Evolutionary conservation across 1,284 basidiomycete genomes (phyloP), one percentile per base, ranked within the genome.

Genomic region (Ceratobasidium sp.): DNA sequence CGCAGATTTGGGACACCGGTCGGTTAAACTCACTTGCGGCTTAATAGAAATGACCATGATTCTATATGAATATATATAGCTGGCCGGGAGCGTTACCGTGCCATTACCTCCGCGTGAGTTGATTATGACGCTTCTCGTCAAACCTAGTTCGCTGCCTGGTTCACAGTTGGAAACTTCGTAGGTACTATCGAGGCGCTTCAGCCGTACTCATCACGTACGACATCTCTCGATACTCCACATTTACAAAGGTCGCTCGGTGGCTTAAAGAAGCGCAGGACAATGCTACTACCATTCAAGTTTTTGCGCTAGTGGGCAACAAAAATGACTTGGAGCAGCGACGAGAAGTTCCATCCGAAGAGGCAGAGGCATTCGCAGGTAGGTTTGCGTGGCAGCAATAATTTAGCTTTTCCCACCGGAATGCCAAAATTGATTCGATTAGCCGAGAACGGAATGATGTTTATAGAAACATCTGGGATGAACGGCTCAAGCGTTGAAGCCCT

Each of bases 1-100:
- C 96, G 31, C 96, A 99, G 82, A 98, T 99, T 76, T 99, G 96
- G 96, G 97, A 99, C 82, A 98, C 95, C 76, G 93, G 92, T 93
- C 71, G 73, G 85, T 80, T n/a, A 6, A n/a, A n/a, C 25, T 43
- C 34, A 15, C 17, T 3, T 32, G 25, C 25, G 35, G 42, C 10
- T 12, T 50, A 7, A 10, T 31, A 27, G 12, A 45, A 15, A 32
- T 8, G 38, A 45, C 15, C 13, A 31, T 40, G n/a, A 15, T 34
- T 29, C n/a, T 25, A 32, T 15, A 49, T 32, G 45, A 31, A 22
- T 32, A n/a, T 55, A 35, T 45, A 49, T 77, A 93, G 96, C 97
- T 77, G 96, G 97, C 45, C 96, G 98, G 82, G 96, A 98, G 81
- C 92, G 96, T 76, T 99, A 99, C 84, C 90, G 96, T 72, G 96